A percentile compares a stretch with the other conserved stretches of the same genome.
Conservation (phyloP, 169 alveolate species). For the Eimeria sp. region DNA sequence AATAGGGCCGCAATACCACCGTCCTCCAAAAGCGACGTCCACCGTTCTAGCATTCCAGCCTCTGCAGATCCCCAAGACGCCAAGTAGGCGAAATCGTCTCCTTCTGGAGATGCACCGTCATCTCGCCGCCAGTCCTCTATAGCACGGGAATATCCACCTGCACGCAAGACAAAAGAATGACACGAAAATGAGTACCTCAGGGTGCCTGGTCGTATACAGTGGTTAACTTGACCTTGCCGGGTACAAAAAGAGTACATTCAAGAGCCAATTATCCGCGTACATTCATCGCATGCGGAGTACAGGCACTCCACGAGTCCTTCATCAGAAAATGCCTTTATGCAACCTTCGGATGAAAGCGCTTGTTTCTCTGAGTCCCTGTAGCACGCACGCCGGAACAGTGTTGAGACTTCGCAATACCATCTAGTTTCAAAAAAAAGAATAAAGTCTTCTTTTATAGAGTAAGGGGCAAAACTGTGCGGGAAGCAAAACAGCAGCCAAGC, state of each 20-base stretch:
- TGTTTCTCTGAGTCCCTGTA: constrained; percentile 64
- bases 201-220: not conserved
- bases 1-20: not conserved
- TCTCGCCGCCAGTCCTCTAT: constrained; percentile 48
- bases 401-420: not conserved
- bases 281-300: constrained; percentile 60
- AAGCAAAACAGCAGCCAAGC: not conserved
- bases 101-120: not conserved
- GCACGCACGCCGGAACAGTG: not conserved
- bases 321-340: constrained; percentile 49
- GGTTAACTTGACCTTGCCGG: not conserved
- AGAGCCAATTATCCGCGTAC: not conserved
- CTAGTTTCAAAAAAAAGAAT: not conserved
- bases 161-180: not conserved
- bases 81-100: not conserved
- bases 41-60: constrained; percentile 34
- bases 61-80: constrained; percentile 53
- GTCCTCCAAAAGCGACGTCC: constrained; percentile 42
- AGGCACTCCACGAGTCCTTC: constrained; percentile 60
- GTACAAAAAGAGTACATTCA: not conserved
- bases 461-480: not conserved
- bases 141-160: constrained; percentile 59
- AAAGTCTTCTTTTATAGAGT: not conserved
- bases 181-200: not conserved
- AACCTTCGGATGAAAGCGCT: constrained; percentile 19